Evolutionary conservation across 2,329 filamentous ascomycete genomes (phyloP).

Genomic region (Iodosphaeria phyllophila): DNA sequence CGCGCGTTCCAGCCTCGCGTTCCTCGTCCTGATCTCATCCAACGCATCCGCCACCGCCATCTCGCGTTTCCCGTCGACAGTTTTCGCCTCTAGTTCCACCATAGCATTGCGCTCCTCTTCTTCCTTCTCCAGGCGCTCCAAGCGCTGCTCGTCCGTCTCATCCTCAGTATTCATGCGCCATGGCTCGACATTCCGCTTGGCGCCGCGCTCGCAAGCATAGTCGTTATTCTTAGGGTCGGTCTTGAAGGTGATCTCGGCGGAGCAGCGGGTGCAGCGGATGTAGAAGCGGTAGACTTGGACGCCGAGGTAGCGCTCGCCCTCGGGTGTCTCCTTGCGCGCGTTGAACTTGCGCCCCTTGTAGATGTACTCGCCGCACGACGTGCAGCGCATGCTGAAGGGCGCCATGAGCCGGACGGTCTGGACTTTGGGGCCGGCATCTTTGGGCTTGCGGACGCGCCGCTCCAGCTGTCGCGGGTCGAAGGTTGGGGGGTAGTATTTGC

Average conservation of each 20-base stretch:
- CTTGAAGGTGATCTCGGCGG: slow-evolving; percentile 74
- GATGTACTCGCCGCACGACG: slow-evolving; percentile 52
- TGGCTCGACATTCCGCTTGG: slow-evolving; percentile 82
- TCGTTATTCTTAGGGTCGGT: slow-evolving; percentile 94
- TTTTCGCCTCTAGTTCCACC: slow-evolving; percentile 89
- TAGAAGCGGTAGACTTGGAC: slow-evolving; percentile 85
- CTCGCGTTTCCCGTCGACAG: slow-evolving; percentile 76
- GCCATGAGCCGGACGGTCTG: slow-evolving; percentile 85
- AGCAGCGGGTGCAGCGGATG: slow-evolving; percentile 76
- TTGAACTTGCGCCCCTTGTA: slow-evolving; percentile 95
- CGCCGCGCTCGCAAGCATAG: slow-evolving; percentile 53
- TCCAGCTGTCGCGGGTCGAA: slow-evolving; percentile 72
- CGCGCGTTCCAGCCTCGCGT: slow-evolving; percentile 69
- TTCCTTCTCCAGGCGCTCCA: slow-evolving; percentile 70
- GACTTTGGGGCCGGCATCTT: slow-evolving; percentile 57
- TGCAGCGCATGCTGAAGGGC: slow-evolving; percentile 42
- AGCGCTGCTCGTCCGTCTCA: slow-evolving; percentile 73
- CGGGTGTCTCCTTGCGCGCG: slow-evolving; percentile 76
- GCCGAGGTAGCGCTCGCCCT: slow-evolving; percentile 70
- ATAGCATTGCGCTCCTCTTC: slow-evolving; percentile 73
- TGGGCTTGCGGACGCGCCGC: slow-evolving; percentile 47
- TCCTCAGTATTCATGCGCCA: slow-evolving; percentile 57
- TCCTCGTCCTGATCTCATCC: slow-evolving; percentile 83
- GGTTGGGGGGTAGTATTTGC: slow-evolving; percentile 50
- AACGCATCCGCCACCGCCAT: slow-evolving; percentile 94